Percentiles rank a stretch among this genome's conserved stretches.
Conservation (phyloP, 768 basidiomycete species). For the Postia placenta region DNA sequence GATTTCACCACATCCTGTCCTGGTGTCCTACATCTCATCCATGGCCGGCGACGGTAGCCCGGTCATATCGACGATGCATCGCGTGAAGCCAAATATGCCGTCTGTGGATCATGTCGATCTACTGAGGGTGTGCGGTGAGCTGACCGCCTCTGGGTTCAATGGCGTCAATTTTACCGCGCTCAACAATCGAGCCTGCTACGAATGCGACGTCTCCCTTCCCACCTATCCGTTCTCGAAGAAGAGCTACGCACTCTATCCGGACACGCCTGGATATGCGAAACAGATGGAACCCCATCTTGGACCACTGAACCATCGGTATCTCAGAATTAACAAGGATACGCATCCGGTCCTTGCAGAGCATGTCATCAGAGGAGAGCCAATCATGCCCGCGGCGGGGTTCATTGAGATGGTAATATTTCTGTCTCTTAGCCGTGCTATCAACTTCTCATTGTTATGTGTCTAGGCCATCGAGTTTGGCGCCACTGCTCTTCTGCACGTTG, state of each 20-base stretch:
- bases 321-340: slow-evolving; percentile 30
- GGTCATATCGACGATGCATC: slow-evolving; percentile 23
- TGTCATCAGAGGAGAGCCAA: slow-evolving; percentile 37
- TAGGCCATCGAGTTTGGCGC: slow-evolving; percentile 33
- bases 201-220: neutral
- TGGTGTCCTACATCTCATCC: slow-evolving; percentile 27
- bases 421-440: neutral
- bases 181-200: slow-evolving; percentile 13
- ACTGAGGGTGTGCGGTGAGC: slow-evolving; percentile 23
- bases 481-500: slow-evolving; percentile 17
- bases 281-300: slow-evolving; percentile 25
- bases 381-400: slow-evolving; percentile 42
- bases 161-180: slow-evolving; percentile 27
- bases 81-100: slow-evolving; percentile 18
- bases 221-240: slow-evolving; percentile 29
- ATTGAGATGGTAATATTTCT: slow-evolving; percentile 28
- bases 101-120: slow-evolving; percentile 22
- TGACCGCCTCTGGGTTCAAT: slow-evolving; percentile 26
- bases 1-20: slow-evolving; percentile 34
- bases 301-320: slow-evolving; percentile 29
- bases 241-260: slow-evolving; percentile 16
- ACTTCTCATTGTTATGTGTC: neutral
- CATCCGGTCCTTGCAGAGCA: slow-evolving; percentile 39
- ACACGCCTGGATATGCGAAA: slow-evolving; percentile 9
- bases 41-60: slow-evolving; percentile 14